Evolutionary conservation across 768 basidiomycete species (phyloP).

Genomic region (Ramaria sp.): DNA sequence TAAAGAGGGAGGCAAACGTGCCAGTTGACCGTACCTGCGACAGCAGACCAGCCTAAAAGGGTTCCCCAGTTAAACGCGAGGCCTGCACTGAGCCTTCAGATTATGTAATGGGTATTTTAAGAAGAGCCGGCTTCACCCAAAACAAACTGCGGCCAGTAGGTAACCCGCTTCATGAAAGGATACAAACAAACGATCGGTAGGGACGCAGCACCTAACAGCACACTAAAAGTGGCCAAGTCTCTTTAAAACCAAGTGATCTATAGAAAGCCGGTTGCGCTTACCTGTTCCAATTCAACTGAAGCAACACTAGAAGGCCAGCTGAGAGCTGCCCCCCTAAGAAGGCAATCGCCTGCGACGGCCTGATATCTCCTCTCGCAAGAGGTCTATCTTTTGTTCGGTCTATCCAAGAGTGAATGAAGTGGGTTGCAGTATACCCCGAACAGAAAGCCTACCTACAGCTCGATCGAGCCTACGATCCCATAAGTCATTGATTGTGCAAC

Average conservation of each 20-base stretch:
- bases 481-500: conserved; percentile 98
- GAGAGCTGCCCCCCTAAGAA: conserved; percentile 80
- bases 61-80: conserved; percentile 98
- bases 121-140: conserved; percentile 47
- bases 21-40: conserved; percentile 77
- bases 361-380: conserved; percentile 75
- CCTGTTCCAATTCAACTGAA: conserved; percentile 96
- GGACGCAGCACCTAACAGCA: conserved; percentile 85
- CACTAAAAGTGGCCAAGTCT: conserved; percentile 34
- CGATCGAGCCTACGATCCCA: conserved; percentile 93
- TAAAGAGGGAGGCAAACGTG: conserved; percentile 77
- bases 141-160: conserved; percentile 94
- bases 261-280: conserved; percentile 22
- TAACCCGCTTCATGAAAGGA: conserved; percentile 95
- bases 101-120: not conserved
- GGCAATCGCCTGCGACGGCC: conserved; percentile 56
- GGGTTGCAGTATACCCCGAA: not conserved
- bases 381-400: conserved; percentile 85
- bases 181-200: conserved; percentile 81
- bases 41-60: conserved; percentile 91
- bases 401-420: conserved; percentile 19
- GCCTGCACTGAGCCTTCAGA: conserved; percentile 34
- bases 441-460: conserved; percentile 59
- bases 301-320: conserved; percentile 72
- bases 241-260: not conserved